Evolutionary conservation across 106 monocot species (phyloP).

Genomic region (Phalaenopsis aphrodite): DNA sequence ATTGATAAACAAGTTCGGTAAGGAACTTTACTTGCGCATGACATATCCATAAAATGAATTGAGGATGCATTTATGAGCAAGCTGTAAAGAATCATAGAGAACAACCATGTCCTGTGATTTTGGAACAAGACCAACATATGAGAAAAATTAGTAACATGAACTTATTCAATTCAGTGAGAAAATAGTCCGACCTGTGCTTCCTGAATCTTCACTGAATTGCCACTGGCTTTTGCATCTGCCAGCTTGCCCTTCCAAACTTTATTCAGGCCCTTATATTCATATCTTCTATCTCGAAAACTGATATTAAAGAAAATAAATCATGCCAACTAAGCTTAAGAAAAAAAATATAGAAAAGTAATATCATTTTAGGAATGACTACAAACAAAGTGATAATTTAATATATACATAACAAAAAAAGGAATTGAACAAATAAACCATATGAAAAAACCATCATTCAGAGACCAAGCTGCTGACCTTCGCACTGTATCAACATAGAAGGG

Average conservation of each 20-base stretch:
- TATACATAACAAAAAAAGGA: neutral
- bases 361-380: neutral
- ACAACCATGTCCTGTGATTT: constrained; percentile 94
- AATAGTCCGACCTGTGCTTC: constrained; percentile 65
- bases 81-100: constrained; percentile 94
- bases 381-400: neutral
- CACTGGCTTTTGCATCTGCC: constrained; percentile 77
- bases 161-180: neutral
- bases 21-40: constrained; percentile 91
- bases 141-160: neutral
- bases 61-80: constrained; percentile 96
- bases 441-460: constrained; percentile 1
- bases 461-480: constrained; percentile 49
- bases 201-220: constrained; percentile 87
- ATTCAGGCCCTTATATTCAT: constrained; percentile 97
- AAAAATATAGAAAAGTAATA: neutral
- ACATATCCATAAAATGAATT: constrained; percentile 99
- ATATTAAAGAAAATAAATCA: constrained; percentile 11
- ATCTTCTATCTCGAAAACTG: constrained; percentile 95
- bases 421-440: neutral
- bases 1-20: neutral
- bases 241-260: constrained; percentile 93
- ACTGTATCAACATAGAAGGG: constrained; percentile 98
- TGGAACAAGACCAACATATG: neutral
- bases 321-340: neutral